A percentile compares a stretch with the other conserved stretches of the same genome.
Evolutionary conservation across 768 basidiomycete genomes (phyloP).

Genomic region (Leccinum subgranulosum): DNA sequence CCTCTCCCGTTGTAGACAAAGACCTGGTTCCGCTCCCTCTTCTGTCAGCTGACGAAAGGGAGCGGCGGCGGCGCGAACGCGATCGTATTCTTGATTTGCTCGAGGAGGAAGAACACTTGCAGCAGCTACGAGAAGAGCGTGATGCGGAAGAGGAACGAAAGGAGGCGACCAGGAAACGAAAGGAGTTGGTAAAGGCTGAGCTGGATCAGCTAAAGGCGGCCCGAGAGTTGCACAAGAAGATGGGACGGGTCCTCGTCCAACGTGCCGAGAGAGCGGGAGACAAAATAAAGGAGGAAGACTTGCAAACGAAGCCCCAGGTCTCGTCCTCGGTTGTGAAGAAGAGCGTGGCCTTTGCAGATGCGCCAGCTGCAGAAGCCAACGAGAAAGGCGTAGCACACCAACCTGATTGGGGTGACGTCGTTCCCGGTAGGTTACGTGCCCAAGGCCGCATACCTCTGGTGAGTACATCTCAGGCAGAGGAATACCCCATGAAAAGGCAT

Average conservation of each 20-base stretch:
- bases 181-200: slow-evolving; percentile 44
- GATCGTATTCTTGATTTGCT: slow-evolving; percentile 63
- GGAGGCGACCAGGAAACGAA: slow-evolving; percentile 50
- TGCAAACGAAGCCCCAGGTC: slow-evolving; percentile 23
- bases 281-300: slow-evolving; percentile 26
- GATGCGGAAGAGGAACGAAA: slow-evolving; percentile 40
- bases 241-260: slow-evolving; percentile 66
- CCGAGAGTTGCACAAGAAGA: slow-evolving; percentile 66
- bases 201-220: slow-evolving; percentile 37
- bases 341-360: slow-evolving; percentile 61
- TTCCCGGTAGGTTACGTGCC: slow-evolving; percentile 46
- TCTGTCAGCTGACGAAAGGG: slow-evolving; percentile 45
- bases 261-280: slow-evolving; percentile 39
- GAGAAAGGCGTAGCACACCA: slow-evolving; percentile 12
- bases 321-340: slow-evolving; percentile 47
- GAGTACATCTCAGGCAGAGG: slow-evolving; percentile 29
- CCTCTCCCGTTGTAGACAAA: slow-evolving; percentile 35
- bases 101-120: slow-evolving; percentile 63
- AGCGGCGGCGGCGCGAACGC: slow-evolving; percentile 53
- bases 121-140: slow-evolving; percentile 40
- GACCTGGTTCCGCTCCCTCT: slow-evolving; percentile 45
- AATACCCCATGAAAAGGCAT: slow-evolving; percentile 59
- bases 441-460: slow-evolving; percentile 35
- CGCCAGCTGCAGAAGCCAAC: slow-evolving; percentile 22
- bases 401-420: slow-evolving; percentile 53